Conservation (phyloP, 805 yeast genomes). For the Ogataea glucozyma region DNA sequence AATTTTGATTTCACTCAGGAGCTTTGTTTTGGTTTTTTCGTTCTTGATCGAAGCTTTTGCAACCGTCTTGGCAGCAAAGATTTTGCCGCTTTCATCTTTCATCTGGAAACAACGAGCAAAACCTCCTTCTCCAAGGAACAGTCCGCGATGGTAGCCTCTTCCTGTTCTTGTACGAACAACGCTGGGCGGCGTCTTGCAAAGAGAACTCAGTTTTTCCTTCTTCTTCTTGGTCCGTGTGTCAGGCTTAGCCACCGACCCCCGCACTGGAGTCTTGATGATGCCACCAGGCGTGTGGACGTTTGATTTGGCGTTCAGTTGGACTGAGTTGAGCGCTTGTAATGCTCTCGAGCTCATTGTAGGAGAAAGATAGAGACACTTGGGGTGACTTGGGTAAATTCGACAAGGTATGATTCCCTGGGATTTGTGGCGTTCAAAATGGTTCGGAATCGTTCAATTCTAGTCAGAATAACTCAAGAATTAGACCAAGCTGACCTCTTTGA, state of each 20-base stretch:
- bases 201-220: constrained; percentile 84
- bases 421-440: no score
- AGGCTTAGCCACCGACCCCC: constrained; percentile 36
- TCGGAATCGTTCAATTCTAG: no score
- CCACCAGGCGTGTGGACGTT: constrained; percentile 29
- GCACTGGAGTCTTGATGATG: constrained; percentile 41
- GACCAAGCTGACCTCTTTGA: no score
- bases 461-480: no score
- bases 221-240: constrained; percentile 53
- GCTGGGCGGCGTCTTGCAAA: constrained; percentile 96
- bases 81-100: constrained; percentile 82
- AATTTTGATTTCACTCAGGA: constrained; percentile 90
- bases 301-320: constrained; percentile 50
- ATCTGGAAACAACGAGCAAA: constrained; percentile 98
- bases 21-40: constrained; percentile 83
- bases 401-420: no score
- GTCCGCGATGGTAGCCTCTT: constrained; percentile 86
- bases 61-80: constrained; percentile 95
- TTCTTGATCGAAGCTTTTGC: constrained; percentile 92
- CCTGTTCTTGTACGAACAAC: constrained; percentile 85
- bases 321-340: constrained; percentile 54
- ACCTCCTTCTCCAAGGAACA: constrained; percentile 95
- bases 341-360: constrained; percentile 39
- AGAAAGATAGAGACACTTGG: not conserved
- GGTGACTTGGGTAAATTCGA: no score